Base-by-base conservation (phyloP, 164 flowering plant genomes). In the Umbilicus rupestris region DNA sequence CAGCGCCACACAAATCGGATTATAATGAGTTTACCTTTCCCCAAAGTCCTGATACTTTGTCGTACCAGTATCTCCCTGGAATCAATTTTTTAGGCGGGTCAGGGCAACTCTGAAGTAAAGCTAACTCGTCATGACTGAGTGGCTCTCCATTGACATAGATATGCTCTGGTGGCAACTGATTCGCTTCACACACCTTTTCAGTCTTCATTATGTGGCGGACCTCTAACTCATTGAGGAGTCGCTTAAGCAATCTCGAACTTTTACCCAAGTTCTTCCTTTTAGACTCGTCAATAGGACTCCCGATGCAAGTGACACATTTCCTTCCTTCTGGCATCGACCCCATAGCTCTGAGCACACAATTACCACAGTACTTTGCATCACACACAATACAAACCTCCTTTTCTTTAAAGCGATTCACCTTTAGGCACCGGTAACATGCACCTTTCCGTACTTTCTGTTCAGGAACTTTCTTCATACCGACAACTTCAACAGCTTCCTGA, bases 311-410 rank as follows among this genome's bases (percentile, higher is more conserved):
- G 67, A 95, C 87, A 71, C 99, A 95, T 75, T 95, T 95, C 73
- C 99, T 83, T 52, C 99, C 99, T 79, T 95, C 99, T 1, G 99
- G 99, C 99, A 95, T 95, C 1, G 99, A 95, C 16, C 99, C 99
- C 99, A 95, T 95, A 19, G 97, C 93, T 75, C 92, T 86, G 39
- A 95, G 88, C 76, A 95, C 88, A 74, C 99, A 95, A 74, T 80
- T 86, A 72, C 80, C 71, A 68, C 99, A 95, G 81, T 85, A 95
- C 72, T 92, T 95, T 42, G 97, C 85, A 85, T 82, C 87, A 78
- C 99, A 95, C 63, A 92, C 99, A 67, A 95, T 72, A 77, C 99
- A 95, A 46, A 76, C 84, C 79, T 95, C 97, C 81, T 95, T 95
- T 69, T 95, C 99, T 0, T 88, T 87, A 66, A 95, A 90, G 42